A percentile compares a stretch with the other conserved stretches of the same genome.
phyloP scores from a whole-genome alignment of 495 filamentous ascomycete species.

The Annulohypoxylon bovei region DNA sequence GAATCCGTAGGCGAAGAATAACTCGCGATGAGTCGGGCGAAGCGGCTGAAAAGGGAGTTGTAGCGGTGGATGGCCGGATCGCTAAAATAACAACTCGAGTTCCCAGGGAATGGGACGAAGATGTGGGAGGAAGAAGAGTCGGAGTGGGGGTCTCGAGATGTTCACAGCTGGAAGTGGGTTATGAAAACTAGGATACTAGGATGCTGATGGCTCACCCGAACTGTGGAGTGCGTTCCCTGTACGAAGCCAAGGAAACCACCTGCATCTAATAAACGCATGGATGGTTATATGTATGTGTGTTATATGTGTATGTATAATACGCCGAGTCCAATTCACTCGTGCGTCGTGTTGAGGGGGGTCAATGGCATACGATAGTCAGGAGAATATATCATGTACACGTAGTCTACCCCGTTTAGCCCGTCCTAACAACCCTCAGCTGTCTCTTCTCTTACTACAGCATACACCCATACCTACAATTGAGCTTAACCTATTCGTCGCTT shows the following conservation, averaged over 20 bases:
- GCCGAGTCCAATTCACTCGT: conserved; percentile 6
- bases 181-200: conserved; percentile 2
- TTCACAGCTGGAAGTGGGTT: neutral
- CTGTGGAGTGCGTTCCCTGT: conserved; percentile 38
- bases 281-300: conserved; percentile 32
- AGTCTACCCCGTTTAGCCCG: conserved; percentile 12
- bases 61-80: conserved; percentile 19
- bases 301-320: conserved; percentile 13
- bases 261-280: conserved; percentile 41
- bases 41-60: conserved; percentile 40
- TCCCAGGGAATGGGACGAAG: conserved; percentile 34
- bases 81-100: conserved; percentile 33
- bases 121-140: conserved; percentile 22
- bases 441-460: neutral
- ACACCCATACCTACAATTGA: neutral
- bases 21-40: conserved; percentile 31
- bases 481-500: conserved; percentile 5
- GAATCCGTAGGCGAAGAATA: neutral
- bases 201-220: conserved; percentile 33
- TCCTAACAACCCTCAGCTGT: neutral
- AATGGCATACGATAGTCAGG: conserved; percentile 10
- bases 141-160: conserved; percentile 29
- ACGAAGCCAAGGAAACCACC: conserved; percentile 35
- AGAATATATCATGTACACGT: conserved; percentile 30
- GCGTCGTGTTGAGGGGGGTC: neutral